Evolutionary conservation across 208 protist genomes (phyloP).

Genomic region (Eutreptiella sp.): DNA sequence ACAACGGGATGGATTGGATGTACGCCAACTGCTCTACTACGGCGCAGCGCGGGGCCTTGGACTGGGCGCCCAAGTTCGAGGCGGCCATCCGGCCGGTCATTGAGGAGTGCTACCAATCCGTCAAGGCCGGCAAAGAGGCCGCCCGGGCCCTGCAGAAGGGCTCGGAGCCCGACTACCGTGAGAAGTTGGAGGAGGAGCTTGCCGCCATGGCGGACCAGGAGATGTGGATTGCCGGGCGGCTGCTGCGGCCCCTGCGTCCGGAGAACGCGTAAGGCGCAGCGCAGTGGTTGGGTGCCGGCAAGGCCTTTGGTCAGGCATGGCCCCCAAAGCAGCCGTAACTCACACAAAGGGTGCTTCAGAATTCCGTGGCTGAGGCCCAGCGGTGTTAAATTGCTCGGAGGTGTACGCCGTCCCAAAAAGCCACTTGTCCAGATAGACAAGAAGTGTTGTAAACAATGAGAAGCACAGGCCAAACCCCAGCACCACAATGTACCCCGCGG

Average conservation of each 20-base stretch:
- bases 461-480: too few relatives aligned
- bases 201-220: conserved; percentile 34
- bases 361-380: too few relatives aligned
- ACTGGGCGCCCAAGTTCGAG: conserved; percentile 43
- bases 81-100: conserved; percentile 45
- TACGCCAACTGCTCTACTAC: conserved; percentile 50
- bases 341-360: too few relatives aligned
- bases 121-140: conserved; percentile 36
- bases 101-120: conserved; percentile 40
- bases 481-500: too few relatives aligned
- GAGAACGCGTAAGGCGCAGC: too few relatives aligned
- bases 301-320: too few relatives aligned
- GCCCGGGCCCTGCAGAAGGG: conserved; percentile 32
- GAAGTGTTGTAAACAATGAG: too few relatives aligned
- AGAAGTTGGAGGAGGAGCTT: conserved; percentile 38
- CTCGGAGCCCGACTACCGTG: conserved; percentile 37
- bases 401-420: too few relatives aligned
- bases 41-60: conserved; percentile 43
- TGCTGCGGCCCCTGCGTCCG: conserved; percentile 36
- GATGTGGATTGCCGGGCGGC: conserved; percentile 44
- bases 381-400: too few relatives aligned
- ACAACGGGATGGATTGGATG: conserved; percentile 56
- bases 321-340: too few relatives aligned
- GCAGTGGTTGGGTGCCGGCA: too few relatives aligned
- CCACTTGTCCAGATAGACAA: too few relatives aligned